Evolutionary conservation across 1,139 yeast genomes (phyloP), one percentile per base, ranked within the genome.

Genomic region (Candida sanyaensis): DNA sequence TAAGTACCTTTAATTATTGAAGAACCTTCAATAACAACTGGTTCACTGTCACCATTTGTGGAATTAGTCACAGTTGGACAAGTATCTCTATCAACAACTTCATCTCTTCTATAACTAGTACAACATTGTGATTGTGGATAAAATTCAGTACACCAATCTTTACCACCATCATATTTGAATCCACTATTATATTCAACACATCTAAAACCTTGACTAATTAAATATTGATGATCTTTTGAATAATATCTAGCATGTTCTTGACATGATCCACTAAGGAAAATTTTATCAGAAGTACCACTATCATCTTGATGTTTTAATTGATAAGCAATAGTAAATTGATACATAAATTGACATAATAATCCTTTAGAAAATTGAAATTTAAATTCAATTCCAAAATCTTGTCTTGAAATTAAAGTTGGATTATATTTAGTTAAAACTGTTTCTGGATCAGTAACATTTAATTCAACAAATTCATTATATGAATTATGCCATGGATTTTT

Each of bases 151-250:
- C 64, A 60, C 62, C 63, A 58, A 52, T 59, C 60, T 45, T 50
- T 51, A 23, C 62, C 62, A 24, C 61, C 63, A 39, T 58, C 61
- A 43, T 51, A 56, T 41, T 55, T 53, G 48, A 51, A 59, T 1
- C 59, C 63, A 13, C 60, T 54, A 45, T 59, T 60, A 49, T 59
- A 60, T 44, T 59, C 62, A 11, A 56, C 57, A 48, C 64, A 60
- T 50, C 59, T 55, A 49, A 49, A 60, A 1, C 63, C 61, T 36
- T 57, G 51, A 37, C 30, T 41, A 26, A 57, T 36, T 37, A 56
- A 53, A 6, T 44, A 30, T 26, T 48, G 34, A 43, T 57, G 51
- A 27, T 46, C 56, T 5, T 55, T 57, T 8, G 59, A 58, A 44
- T 55, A 50, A 47, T 52, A 55, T 34, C 45, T 45, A 43, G 47